These are phyloP conservation scores for Claviceps monticola DNA, from an alignment of 2,329 filamentous ascomycete species.

Conservation along the genomic window DNA sequence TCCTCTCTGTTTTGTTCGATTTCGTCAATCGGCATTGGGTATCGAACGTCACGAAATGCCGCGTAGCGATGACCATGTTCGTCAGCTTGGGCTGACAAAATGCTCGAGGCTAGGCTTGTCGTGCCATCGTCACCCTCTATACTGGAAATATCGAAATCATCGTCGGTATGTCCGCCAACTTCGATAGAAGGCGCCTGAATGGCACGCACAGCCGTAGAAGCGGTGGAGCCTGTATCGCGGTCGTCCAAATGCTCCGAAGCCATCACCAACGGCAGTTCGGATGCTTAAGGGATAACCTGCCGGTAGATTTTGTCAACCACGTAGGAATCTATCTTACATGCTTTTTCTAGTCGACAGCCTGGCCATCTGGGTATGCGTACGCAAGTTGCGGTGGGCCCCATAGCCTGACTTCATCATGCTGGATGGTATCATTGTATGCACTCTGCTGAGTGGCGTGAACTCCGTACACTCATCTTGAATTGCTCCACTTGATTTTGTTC, in stretches of 20 bases:
- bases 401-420: too few relatives aligned
- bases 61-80: conserved; percentile 17
- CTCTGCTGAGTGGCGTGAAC: too few relatives aligned
- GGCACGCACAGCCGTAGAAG: not conserved
- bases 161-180: not conserved
- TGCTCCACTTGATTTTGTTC: too few relatives aligned
- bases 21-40: conserved; percentile 27
- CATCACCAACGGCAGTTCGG: not conserved
- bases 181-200: conserved; percentile 2
- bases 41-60: conserved; percentile 19
- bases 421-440: too few relatives aligned
- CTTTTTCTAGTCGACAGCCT: too few relatives aligned
- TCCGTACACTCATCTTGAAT: too few relatives aligned
- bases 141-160: conserved; percentile 4
- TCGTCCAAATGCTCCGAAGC: not conserved
- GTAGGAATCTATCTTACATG: too few relatives aligned
- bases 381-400: too few relatives aligned
- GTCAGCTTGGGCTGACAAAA: conserved; percentile 6
- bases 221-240: not conserved
- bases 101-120: conserved; percentile 6
- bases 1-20: conserved; percentile 25
- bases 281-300: not conserved
- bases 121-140: conserved; percentile 3
- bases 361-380: too few relatives aligned
- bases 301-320: not conserved